Conservation (phyloP, 192 early-diverging fungal genomes). For the Diversispora eburnea region DNA sequence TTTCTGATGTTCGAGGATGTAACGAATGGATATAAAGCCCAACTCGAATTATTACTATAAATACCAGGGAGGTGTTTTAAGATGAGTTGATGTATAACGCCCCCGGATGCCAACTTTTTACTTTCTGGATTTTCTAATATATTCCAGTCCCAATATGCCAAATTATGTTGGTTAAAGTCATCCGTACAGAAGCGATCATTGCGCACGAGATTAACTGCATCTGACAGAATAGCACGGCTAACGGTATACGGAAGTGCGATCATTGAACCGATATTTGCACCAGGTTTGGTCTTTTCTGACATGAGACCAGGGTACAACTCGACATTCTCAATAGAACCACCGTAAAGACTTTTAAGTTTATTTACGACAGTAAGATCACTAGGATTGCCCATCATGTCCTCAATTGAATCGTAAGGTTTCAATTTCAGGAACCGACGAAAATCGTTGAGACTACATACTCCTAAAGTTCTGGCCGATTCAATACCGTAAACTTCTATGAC, state of each 20-base stretch:
- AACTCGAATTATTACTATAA: background rate
- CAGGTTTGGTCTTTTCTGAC: conserved; percentile 38
- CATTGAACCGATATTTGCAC: conserved; percentile 11
- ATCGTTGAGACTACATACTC: conserved; percentile 50
- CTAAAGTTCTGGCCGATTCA: conserved; percentile 35
- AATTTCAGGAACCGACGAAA: conserved; percentile 42
- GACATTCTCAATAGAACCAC: conserved; percentile 34
- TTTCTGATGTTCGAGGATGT: background rate
- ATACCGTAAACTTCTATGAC: conserved; percentile 46
- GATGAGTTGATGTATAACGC: background rate
- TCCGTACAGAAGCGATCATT: conserved; percentile 49
- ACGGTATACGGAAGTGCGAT: conserved; percentile 45
- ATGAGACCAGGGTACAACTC: conserved; percentile 51
- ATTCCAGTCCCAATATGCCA: conserved; percentile 48
- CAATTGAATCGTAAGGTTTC: conserved; percentile 31
- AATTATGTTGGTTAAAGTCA: conserved; percentile 37
- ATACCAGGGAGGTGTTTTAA: background rate
- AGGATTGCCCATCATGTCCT: conserved; percentile 34
- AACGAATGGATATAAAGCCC: background rate
- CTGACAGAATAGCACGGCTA: conserved; percentile 44
- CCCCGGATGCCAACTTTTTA: background rate
- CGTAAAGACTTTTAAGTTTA: conserved; percentile 42
- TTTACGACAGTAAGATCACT: conserved; percentile 21
- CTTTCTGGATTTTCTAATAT: conserved; percentile 11
- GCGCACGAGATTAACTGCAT: conserved; percentile 47